A percentile compares a stretch with the other conserved stretches of the same genome.
These are phyloP conservation scores for Ilex asprella DNA, from an alignment of 257 asterid genomes.

Conservation along the genomic window DNA sequence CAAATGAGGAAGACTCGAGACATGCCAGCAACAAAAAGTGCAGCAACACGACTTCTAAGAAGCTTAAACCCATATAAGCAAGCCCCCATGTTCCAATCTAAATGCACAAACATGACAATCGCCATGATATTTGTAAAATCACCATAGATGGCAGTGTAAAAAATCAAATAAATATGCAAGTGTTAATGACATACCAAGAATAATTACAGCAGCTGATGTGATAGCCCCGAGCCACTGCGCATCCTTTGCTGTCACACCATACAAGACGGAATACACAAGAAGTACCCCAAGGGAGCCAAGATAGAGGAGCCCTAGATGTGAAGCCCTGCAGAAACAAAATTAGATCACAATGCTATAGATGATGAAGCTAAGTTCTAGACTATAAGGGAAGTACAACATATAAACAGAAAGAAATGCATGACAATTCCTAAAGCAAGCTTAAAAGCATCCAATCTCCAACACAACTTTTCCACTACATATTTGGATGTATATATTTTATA, in stretches of 20 bases:
- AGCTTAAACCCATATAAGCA: slow-evolving; percentile 95
- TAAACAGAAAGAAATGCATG: neutral
- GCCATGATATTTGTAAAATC: neutral
- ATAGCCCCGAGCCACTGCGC: slow-evolving; percentile 98
- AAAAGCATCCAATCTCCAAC: neutral
- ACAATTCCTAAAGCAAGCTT: neutral
- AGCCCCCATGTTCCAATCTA: slow-evolving; percentile 99
- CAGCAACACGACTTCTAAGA: slow-evolving; percentile 84
- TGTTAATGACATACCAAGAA: slow-evolving; percentile 61
- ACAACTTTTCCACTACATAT: neutral
- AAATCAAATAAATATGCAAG: slow-evolving; percentile 2
- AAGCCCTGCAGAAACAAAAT: slow-evolving; percentile 61
- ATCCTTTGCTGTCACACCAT: slow-evolving; percentile 97
- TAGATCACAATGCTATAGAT: neutral
- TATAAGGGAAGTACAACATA: neutral
- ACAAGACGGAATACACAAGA: slow-evolving; percentile 81
- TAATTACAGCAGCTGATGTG: slow-evolving; percentile 89
- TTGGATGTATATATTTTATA: neutral
- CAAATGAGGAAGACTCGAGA: slow-evolving; percentile 93
- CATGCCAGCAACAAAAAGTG: slow-evolving; percentile 83
- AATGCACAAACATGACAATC: slow-evolving; percentile 1
- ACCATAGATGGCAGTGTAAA: neutral
- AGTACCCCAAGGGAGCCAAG: slow-evolving; percentile 86
- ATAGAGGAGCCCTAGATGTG: slow-evolving; percentile 96
- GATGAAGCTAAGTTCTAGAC: neutral